Percentiles rank a stretch among this genome's conserved stretches.
Conservation (phyloP, 2,329 filamentous ascomycete species). For the Venturia oleaginea region DNA sequence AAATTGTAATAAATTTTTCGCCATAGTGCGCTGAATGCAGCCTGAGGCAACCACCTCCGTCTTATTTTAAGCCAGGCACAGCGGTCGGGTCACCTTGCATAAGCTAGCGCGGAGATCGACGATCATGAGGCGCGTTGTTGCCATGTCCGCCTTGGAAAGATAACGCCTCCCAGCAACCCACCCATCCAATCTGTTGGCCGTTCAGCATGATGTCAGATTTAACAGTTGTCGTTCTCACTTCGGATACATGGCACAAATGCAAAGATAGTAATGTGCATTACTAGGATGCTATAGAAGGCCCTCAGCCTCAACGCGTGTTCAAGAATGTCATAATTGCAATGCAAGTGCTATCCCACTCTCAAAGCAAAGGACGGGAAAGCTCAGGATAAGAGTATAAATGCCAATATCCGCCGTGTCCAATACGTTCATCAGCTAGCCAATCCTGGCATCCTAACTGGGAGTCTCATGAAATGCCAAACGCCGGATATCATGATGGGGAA, state of each 20-base stretch:
- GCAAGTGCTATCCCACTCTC: neutral
- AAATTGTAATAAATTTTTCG: too few species aligned
- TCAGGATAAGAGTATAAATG: neutral
- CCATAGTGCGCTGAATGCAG: neutral
- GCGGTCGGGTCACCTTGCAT: neutral
- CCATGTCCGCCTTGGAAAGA: neutral
- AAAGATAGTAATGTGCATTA: neutral
- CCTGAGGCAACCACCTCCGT: neutral
- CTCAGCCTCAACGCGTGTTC: neutral
- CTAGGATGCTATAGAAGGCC: neutral
- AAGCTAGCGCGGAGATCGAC: neutral
- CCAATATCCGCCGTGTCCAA: neutral
- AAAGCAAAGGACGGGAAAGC: neutral
- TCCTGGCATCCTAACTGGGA: conserved; percentile 2
- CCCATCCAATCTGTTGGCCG: neutral
- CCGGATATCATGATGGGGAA: neutral
- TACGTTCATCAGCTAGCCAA: neutral
- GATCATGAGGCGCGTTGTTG: neutral
- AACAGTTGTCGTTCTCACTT: neutral
- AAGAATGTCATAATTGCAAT: conserved; percentile 2
- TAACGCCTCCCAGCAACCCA: neutral
- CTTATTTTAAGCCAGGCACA: neutral
- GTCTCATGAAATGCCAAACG: neutral
- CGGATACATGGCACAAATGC: neutral
- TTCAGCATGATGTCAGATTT: neutral